Evolutionary conservation across 2,329 filamentous ascomycete genomes (phyloP), one percentile per base, ranked within the genome.

Genomic region (Penicillium sp.): DNA sequence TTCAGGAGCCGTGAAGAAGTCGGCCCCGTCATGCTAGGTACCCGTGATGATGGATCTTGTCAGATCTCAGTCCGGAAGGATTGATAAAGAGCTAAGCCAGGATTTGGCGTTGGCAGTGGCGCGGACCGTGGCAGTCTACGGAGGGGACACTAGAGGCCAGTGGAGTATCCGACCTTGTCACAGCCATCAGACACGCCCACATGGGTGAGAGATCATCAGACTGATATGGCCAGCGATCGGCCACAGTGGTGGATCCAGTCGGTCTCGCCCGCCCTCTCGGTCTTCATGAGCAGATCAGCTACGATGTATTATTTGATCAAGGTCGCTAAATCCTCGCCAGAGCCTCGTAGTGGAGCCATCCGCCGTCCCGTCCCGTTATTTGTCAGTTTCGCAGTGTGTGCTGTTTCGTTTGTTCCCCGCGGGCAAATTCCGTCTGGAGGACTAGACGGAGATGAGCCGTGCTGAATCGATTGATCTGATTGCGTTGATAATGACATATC

Each of bases 331-430:
- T 5, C 7, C 22, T 35, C 37, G 48, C 51, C 48, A 64, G 61
- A 61, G 62, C 62, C 59, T 64, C 56, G 56, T 54, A 35, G 55
- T 57, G 62, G 56, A 42, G 49, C 14, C 6, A 11, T 10, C 19
- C n/a, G 40, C 35, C 35, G 40, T 25, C 40, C 40, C 8, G 19
- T 11, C 37, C 26, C 22, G 54, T 37, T 13, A 61, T 56, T 56
- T 28, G 55, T n/a, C 26, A 6, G 45, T 22, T 4, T 33, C 8
- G 8, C 40, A 6, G 35, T 43, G 49, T 52, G 51, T 38, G 22
- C 7, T 16, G 35, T 38, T 35, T 46, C 22, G 19, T 13, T 42
- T 22, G 8, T 22, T 38, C 52, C 53, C 48, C 51, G 48, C 30
- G 35, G 40, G 30, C 49, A 43, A 33, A 40, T 60, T 28, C 49